Evolutionary conservation across 2,329 filamentous ascomycete species (phyloP).

Genomic region (Aspergillus sp.): DNA sequence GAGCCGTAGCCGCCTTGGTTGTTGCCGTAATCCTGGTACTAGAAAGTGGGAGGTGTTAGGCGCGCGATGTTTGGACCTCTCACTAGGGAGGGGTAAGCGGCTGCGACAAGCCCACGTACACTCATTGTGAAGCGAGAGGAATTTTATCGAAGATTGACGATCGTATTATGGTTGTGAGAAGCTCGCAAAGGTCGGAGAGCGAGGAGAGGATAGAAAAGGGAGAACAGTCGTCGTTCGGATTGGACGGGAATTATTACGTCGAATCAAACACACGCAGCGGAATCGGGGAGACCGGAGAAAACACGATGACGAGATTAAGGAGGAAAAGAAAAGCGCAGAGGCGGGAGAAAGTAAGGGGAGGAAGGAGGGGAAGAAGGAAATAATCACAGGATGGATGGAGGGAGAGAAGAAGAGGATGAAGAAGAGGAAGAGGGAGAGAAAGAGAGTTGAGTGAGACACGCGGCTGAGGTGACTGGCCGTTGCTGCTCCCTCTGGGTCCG

Average conservation of each 20-base stretch:
- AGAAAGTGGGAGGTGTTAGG: conserved; percentile 8
- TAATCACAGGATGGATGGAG: not conserved
- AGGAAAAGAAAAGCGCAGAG: not conserved
- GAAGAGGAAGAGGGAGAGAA: not conserved
- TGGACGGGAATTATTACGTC: conserved; percentile 8
- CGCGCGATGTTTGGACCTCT: conserved; percentile 15
- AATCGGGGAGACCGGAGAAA: not conserved
- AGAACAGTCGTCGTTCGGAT: conserved; percentile 4
- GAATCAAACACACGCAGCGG: not conserved
- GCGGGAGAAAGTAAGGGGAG: not conserved
- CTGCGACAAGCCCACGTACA: conserved; percentile 7
- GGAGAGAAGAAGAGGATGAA: not conserved
- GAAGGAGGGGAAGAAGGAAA: not conserved
- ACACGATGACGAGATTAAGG: not conserved
- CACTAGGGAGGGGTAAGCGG: conserved; percentile 3
- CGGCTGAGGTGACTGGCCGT: not conserved
- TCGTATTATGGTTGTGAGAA: not conserved
- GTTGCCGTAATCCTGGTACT: conserved; percentile 26
- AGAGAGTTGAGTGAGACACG: conserved; percentile 2
- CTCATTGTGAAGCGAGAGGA: conserved; percentile 13
- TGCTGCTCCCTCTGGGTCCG: not conserved
- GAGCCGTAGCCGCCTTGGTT: conserved; percentile 48
- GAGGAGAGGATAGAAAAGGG: not conserved
- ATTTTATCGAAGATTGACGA: not conserved
- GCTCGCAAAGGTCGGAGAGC: not conserved